Evolutionary conservation across 192 early-diverging fungal species (phyloP).

Genomic region (Nowakowskiella sp.): DNA sequence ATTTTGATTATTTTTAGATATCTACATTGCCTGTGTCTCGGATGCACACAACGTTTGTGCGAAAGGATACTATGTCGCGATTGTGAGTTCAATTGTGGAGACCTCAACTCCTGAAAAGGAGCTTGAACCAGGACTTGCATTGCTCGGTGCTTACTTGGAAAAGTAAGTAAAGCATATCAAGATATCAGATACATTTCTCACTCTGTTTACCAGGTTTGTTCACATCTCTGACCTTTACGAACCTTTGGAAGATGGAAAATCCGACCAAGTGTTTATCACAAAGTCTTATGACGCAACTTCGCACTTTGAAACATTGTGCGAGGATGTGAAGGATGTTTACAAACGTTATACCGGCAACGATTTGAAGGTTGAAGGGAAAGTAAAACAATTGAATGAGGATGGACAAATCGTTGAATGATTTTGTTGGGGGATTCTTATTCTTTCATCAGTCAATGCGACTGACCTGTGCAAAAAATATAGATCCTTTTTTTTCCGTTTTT

Average conservation of each 20-base stretch:
- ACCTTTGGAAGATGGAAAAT: conserved; percentile 73
- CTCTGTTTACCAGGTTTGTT: conserved; percentile 53
- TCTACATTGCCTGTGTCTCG: conserved; percentile 91
- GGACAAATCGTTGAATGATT: conserved; percentile 1
- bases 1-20: conserved; percentile 44
- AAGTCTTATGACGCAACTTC: conserved; percentile 97
- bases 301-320: conserved; percentile 97
- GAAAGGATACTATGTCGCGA: conserved; percentile 83
- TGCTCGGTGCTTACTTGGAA: conserved; percentile 84
- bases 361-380: conserved; percentile 50
- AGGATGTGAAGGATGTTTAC: conserved; percentile 94
- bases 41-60: conserved; percentile 86
- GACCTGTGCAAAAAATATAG: too few relatives aligned
- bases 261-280: conserved; percentile 81
- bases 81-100: conserved; percentile 95
- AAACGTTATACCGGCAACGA: conserved; percentile 49
- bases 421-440: too few relatives aligned
- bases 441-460: too few relatives aligned
- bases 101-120: conserved; percentile 85
- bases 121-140: conserved; percentile 75
- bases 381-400: conserved; percentile 44
- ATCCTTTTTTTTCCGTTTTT: too few relatives aligned
- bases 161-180: conserved; percentile 41
- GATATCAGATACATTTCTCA: not conserved
- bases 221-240: conserved; percentile 76